Evolutionary conservation across 1,139 yeast genomes (phyloP).

Genomic region (Pichia terricola): DNA sequence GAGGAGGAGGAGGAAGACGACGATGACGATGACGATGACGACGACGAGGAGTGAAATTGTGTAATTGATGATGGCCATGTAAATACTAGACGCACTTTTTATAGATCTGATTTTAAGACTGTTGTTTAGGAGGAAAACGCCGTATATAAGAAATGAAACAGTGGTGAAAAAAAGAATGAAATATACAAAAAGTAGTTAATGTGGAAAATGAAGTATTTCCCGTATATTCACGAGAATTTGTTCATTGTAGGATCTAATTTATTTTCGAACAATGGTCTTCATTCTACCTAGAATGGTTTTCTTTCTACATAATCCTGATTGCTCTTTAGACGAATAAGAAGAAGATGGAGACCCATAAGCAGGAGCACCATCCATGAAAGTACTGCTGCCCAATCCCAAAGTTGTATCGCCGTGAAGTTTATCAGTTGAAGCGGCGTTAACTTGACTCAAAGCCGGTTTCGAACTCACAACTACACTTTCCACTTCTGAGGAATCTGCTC

Average conservation of each 20-base stretch:
- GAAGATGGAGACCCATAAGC: constrained; percentile 50
- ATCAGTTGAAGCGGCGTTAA: constrained; percentile 55
- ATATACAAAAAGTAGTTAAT: no score
- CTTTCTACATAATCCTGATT: constrained; percentile 42
- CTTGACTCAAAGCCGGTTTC: constrained; percentile 41
- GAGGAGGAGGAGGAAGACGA: constrained; percentile 9
- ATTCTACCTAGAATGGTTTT: constrained; percentile 81
- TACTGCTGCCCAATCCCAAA: constrained; percentile 82
- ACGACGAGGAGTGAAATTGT: constrained; percentile 3
- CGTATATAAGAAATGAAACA: no score
- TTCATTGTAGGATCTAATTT: not conserved
- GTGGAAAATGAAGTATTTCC: no score
- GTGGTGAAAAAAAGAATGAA: no score
- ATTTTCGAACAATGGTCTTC: constrained; percentile 47
- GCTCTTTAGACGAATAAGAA: constrained; percentile 21
- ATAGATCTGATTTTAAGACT: no score
- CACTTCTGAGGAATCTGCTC: constrained; percentile 19
- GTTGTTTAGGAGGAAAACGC: no score
- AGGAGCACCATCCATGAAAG: constrained; percentile 94
- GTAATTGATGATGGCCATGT: no score
- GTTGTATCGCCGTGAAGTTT: constrained; percentile 81
- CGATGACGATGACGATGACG: constrained; percentile 19
- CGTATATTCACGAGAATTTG: no score
- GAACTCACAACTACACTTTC: constrained; percentile 21
- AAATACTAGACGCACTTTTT: no score